A percentile compares a stretch with the other conserved stretches of the same genome.
These are phyloP conservation scores for Penicillium sp. DNA, from an alignment of 2,329 filamentous ascomycete genomes.

Conservation along the genomic window DNA sequence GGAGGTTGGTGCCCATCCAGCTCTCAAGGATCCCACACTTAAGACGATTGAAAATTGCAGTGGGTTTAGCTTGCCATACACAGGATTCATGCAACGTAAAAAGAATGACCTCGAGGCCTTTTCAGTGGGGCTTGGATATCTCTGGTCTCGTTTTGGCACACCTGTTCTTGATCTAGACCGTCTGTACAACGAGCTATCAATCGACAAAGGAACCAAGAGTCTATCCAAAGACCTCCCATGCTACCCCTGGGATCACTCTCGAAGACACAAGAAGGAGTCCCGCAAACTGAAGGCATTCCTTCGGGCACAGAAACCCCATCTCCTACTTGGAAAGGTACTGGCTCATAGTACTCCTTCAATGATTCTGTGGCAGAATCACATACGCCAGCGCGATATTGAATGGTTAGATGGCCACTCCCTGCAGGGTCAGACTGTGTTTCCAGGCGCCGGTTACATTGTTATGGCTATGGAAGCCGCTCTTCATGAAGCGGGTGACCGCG, in stretches of 20 bases:
- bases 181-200: neutral
- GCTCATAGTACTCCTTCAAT: no score
- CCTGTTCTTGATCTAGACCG: neutral
- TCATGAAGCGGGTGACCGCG: conserved; percentile 13
- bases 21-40: no score
- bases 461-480: conserved; percentile 28
- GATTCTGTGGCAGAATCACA: neutral
- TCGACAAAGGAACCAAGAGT: neutral
- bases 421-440: conserved; percentile 32
- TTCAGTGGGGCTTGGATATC: neutral
- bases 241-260: neutral
- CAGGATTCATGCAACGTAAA: neutral
- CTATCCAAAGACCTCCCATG: neutral
- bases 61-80: neutral
- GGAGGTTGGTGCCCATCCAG: no score
- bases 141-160: neutral
- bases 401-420: conserved; percentile 37
- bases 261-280: conserved; percentile 7
- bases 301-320: neutral
- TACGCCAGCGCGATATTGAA: conserved; percentile 24
- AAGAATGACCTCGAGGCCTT: neutral
- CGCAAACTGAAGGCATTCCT: conserved; percentile 6
- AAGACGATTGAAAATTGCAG: no score
- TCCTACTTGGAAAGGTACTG: no score
- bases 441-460: conserved; percentile 28